Evolutionary conservation across 192 early-diverging fungal genomes (phyloP), one percentile per base, ranked within the genome.

Genomic region (Cladochytrium replicatum): DNA sequence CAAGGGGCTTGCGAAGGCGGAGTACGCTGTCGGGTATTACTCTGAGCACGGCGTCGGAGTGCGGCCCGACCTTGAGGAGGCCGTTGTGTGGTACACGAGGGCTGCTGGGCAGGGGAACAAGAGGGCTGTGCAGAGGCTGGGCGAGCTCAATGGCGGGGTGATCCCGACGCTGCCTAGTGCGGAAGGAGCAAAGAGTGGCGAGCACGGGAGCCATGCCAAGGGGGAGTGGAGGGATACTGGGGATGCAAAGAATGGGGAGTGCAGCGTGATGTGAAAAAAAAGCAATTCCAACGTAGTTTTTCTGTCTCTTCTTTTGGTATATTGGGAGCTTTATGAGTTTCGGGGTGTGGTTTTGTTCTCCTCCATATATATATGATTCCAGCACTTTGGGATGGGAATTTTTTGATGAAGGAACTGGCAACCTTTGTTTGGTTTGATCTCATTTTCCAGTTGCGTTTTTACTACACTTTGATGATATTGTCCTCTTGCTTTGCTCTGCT

Each of bases 1-100:
- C 56, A 93, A 88, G 63, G 87, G 89, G 8, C 71, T 90, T 24
- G 81, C 91, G 9, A 93, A 94, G 66, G 96, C 93, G 11, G 93
- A 97, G 62, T 97, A 90, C 55, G 92, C 93, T 1, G 85, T 99
- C 5, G 96, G 90, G 4, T 95, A 95, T 63, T 99, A 89, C 62
- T 77, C 78, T 30, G 92, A 99, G 66, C 77, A 71, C 51, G 93
- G 91, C 25, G 86, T 95, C 39, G 95, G 95, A 26, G 80, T 86
- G 0, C 62, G 71, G 29, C 68, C 70, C 23, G 81, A 83, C 66
- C 38, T 86, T 30, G 81, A 90, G 23, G 91, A 96, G 53, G 95
- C 93, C 3, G 65, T 85, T 37, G 55, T 73, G 43, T 98, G 91
- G 89, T 98, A 98, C 61, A 54, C 80, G 51, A 71, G 82, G 27